phyloP scores from a whole-genome alignment of 768 basidiomycete species.

The Tylopilus intermedius region DNA sequence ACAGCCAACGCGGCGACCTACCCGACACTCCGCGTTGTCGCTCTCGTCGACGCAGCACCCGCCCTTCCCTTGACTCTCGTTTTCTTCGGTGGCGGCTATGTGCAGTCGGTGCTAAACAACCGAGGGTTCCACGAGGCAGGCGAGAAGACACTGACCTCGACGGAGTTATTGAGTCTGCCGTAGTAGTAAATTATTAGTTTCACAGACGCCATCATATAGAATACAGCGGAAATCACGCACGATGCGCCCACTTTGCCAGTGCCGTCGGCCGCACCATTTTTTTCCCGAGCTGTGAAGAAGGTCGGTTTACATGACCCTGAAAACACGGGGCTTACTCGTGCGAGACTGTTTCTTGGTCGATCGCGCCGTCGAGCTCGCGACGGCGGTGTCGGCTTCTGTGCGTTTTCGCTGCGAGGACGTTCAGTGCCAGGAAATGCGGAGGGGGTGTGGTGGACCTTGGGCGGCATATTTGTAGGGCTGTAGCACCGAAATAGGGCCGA shows the following conservation, averaged over 20 bases:
- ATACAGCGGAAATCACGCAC: conserved; percentile 21
- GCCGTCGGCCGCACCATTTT: conserved; percentile 7
- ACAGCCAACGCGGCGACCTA: conserved; percentile 3
- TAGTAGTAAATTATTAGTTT: conserved; percentile 11
- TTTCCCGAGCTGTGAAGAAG: conserved; percentile 14
- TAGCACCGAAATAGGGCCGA: background rate
- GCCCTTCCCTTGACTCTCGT: conserved; percentile 31
- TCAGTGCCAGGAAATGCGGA: conserved; percentile 13
- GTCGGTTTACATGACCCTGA: conserved; percentile 16
- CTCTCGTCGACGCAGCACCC: conserved; percentile 6
- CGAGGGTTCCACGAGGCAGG: background rate
- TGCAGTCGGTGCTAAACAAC: conserved; percentile 6
- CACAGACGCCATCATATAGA: background rate
- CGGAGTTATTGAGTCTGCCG: conserved; percentile 14
- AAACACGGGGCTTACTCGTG: conserved; percentile 19
- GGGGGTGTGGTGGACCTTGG: conserved; percentile 28
- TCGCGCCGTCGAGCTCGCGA: conserved; percentile 35
- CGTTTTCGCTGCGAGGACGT: conserved; percentile 51
- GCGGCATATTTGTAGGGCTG: conserved; percentile 29
- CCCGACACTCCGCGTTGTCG: conserved; percentile 15
- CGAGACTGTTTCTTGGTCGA: conserved; percentile 44
- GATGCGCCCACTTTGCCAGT: conserved; percentile 9
- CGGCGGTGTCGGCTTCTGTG: conserved; percentile 34
- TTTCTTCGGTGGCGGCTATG: conserved; percentile 38
- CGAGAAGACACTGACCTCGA: conserved; percentile 24